phyloP scores from a whole-genome alignment of 768 basidiomycete genomes.

The Hebeloma cylindrosporum region DNA sequence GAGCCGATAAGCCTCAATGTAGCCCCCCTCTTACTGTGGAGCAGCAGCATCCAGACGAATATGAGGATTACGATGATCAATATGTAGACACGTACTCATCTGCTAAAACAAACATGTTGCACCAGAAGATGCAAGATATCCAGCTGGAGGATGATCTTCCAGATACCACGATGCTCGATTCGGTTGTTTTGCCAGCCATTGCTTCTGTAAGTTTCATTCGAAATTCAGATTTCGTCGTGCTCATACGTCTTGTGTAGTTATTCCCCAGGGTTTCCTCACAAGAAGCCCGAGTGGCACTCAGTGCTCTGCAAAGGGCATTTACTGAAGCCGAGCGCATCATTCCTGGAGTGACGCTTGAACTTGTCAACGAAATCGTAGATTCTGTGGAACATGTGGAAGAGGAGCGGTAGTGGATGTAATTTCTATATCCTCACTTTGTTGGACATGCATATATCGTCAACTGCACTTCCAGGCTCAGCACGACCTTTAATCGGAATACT shows the following conservation, averaged over 20 bases:
- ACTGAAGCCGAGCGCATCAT: conserved; percentile 94
- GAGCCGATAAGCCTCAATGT: conserved; percentile 22
- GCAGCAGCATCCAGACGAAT: conserved; percentile 60
- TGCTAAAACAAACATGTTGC: conserved; percentile 42
- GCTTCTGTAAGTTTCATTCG: conserved; percentile 69
- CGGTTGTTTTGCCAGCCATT: conserved; percentile 94
- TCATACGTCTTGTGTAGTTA: conserved; percentile 49
- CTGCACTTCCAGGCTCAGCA: conserved; percentile 2
- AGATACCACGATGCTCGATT: conserved; percentile 92
- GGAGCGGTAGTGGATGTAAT: conserved; percentile 40
- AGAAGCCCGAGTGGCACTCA: conserved; percentile 84
- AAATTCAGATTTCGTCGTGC: conserved; percentile 3
- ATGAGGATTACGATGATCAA: conserved; percentile 63
- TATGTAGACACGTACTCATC: conserved; percentile 50
- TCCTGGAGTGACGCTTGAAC: conserved; percentile 89
- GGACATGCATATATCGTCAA: conserved; percentile 9
- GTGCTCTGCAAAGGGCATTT: conserved; percentile 86
- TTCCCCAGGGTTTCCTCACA: conserved; percentile 92
- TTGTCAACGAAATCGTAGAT: conserved; percentile 93
- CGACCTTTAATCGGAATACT: conserved; percentile 4
- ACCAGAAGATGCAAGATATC: conserved; percentile 47
- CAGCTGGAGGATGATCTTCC: conserved; percentile 61
- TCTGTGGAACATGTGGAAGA: conserved; percentile 91
- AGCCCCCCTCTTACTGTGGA: conserved; percentile 26
- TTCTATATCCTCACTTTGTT: conserved; percentile 7